These are phyloP conservation scores for Cubamyces sp. DNA, from an alignment of 768 basidiomycete genomes.

Conservation along the genomic window DNA sequence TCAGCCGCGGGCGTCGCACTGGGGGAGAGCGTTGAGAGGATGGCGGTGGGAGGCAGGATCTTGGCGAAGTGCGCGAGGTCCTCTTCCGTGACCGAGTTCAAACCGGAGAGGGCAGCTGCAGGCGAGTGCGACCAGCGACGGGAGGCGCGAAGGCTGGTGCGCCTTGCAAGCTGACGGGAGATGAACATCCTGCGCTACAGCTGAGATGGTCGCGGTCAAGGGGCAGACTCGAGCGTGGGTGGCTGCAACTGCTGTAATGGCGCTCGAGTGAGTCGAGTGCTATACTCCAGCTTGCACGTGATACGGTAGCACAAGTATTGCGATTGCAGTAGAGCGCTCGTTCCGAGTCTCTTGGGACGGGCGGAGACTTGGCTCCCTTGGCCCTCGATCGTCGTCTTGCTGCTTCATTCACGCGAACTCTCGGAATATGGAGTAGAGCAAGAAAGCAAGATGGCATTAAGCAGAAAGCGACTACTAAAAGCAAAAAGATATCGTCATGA, in stretches of 20 bases:
- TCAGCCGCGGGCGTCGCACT: constrained; percentile 56
- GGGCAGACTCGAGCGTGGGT: not conserved
- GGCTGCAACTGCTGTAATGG: not conserved
- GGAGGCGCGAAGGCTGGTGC: constrained; percentile 8
- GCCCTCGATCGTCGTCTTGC: too few species aligned
- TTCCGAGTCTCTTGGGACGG: too few species aligned
- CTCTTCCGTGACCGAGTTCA: constrained; percentile 49
- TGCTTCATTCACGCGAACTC: too few species aligned
- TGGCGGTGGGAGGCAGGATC: constrained; percentile 62
- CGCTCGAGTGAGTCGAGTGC: not conserved
- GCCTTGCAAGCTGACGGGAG: constrained; percentile 27
- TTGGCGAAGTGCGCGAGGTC: constrained; percentile 72
- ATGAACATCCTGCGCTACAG: constrained; percentile 21
- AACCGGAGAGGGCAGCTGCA: constrained; percentile 23
- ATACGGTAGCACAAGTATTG: too few species aligned
- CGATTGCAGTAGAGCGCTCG: too few species aligned
- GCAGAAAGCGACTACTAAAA: constrained; percentile 1
- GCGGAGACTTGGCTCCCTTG: too few species aligned
- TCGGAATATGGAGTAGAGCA: too few species aligned
- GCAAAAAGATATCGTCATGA: not conserved
- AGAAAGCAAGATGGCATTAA: not conserved
- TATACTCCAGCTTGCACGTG: too few species aligned
- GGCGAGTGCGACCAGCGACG: constrained; percentile 32
- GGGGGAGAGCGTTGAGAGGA: constrained; percentile 70
- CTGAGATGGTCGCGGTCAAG: not conserved